Conservation (phyloP, 352 stramenopile genomes). For the Globisporangium uncinulatum region DNA sequence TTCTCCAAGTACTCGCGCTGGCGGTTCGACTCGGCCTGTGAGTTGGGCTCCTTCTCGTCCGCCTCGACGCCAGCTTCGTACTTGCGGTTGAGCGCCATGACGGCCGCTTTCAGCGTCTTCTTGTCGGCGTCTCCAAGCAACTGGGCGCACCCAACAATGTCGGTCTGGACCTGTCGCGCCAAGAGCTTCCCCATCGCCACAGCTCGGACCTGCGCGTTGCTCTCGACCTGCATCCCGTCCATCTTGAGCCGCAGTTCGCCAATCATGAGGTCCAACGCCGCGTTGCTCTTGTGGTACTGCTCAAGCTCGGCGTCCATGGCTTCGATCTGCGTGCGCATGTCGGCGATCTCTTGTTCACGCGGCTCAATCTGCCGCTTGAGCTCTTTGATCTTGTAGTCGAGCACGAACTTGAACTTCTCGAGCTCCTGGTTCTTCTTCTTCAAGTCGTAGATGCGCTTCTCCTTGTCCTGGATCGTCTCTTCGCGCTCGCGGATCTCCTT, state of each 20-base stretch:
- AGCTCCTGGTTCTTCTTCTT: constrained; percentile 98
- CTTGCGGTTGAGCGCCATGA: constrained; percentile 85
- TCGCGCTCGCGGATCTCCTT: constrained; percentile 92
- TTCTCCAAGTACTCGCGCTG: constrained; percentile 91
- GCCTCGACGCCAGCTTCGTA: constrained; percentile 67
- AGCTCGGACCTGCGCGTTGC: constrained; percentile 60
- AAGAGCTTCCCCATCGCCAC: constrained; percentile 59
- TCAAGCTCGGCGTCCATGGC: constrained; percentile 94
- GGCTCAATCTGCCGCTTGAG: constrained; percentile 95
- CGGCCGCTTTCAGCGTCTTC: constrained; percentile 68
- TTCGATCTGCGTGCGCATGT: constrained; percentile 95
- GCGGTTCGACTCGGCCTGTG: constrained; percentile 87
- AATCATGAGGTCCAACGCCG: constrained; percentile 92
- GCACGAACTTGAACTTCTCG: constrained; percentile 97
- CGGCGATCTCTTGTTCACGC: constrained; percentile 91
- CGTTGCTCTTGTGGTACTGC: constrained; percentile 95
- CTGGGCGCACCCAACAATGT: constrained; percentile 67
- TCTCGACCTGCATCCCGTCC: constrained; percentile 87
- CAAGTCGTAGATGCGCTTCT: constrained; percentile 95
- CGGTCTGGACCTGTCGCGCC: constrained; percentile 73
- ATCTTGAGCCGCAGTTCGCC: constrained; percentile 92
- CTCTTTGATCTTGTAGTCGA: constrained; percentile 97
- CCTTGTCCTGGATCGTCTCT: constrained; percentile 94
- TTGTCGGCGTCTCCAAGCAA: constrained; percentile 69
- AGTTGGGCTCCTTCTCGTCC: constrained; percentile 86